Conservation (phyloP, 768 basidiomycete genomes). For the Tephrocybe rancida region DNA sequence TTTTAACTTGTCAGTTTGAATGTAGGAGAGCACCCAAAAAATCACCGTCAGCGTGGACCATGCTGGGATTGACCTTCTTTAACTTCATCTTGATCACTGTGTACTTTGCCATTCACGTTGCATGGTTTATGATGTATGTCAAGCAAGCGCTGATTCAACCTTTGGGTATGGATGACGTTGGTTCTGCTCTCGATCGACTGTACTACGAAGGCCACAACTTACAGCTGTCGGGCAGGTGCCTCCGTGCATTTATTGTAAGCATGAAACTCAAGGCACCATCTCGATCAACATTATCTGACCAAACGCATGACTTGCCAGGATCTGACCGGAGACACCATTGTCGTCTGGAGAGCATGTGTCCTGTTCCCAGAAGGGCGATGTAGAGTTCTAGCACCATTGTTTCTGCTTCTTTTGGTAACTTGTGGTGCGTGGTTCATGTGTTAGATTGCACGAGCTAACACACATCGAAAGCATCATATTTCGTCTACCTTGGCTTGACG, state of each 20-base stretch:
- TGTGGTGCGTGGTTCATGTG: neutral
- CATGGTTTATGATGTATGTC: neutral
- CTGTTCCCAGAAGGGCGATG: neutral
- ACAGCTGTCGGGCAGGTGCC: neutral
- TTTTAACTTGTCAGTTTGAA: neutral
- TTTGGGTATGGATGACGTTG: neutral
- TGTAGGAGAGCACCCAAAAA: neutral
- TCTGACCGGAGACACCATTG: neutral
- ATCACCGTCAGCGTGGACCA: neutral
- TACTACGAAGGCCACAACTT: neutral
- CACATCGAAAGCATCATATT: neutral
- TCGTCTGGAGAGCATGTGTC: neutral
- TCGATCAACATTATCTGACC: neutral
- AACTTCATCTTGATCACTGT: conserved; percentile 1
- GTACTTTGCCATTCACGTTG: neutral
- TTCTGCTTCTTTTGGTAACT: neutral
- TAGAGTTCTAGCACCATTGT: neutral
- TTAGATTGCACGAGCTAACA: neutral
- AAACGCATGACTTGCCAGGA: neutral
- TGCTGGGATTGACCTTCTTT: neutral
- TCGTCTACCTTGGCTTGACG: neutral
- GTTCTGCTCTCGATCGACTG: neutral
- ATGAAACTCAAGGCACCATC: neutral
- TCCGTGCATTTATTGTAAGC: neutral
- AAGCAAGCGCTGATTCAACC: neutral